Evolutionary conservation across 2,329 filamentous ascomycete genomes (phyloP), one percentile per base, ranked within the genome.

Genomic region (Calcarisporium arbuscula): DNA sequence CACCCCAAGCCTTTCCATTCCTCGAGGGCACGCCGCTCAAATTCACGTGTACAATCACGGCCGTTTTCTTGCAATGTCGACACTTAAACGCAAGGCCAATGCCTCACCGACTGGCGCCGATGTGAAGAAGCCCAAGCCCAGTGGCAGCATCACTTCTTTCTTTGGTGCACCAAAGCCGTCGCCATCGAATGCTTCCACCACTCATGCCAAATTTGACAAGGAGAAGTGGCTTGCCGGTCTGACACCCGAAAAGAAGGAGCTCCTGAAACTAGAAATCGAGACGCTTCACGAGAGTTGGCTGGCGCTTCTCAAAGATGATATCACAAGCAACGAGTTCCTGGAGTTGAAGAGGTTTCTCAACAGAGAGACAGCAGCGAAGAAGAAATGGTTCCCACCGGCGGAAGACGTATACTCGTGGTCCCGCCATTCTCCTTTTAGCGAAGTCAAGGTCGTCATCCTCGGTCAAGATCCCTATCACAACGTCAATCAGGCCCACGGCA

Each of bases 391-490:
- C 51, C 92, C 92, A 4, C 90, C 90, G 0, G 71, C 78, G 48
- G 74, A 87, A 45, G 90, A 98, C 50, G 79, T 98, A 10, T 98
- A 98, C 62, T 92, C 86, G 45, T 98, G 92, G 92, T 95, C 90
- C 41, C 84, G 88, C 18, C 84, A 94, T 58, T 95, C 90, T 1
- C 89, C 92, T 7, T 80, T 98, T 49, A 68, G 82, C 64, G 82
- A 72, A 11, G 89, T 96, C 58, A 95, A 94, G 60, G 84, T 85
- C 38, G 89, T 98, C 41, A 88, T 98, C 53, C 62, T 96, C 35
- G 92, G 92, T 45, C 92, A 98, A 65, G 92, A 98, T 57, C 92
- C 92, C 4, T 98, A 98, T 61, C 92, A 98, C 67, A 94, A 94
- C 58, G 60, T 78, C 57, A 94, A 94, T 60, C 92, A 98, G 69